Conservation (phyloP, 2,329 filamentous ascomycete species). For the Fusarium globosum region DNA sequence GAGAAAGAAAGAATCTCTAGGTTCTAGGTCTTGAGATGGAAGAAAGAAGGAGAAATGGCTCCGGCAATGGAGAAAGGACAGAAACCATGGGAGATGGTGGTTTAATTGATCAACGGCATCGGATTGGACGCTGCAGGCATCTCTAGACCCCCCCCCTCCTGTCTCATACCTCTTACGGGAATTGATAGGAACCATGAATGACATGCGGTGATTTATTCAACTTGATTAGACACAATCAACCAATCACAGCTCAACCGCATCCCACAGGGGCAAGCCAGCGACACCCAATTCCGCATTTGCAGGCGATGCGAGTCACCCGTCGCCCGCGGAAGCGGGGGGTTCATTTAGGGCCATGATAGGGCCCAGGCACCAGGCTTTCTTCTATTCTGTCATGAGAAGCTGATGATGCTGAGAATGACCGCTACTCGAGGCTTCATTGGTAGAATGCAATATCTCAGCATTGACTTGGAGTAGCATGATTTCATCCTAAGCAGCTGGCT, state of each 20-base stretch:
- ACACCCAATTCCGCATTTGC: conserved; percentile 18
- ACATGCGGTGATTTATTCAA: conserved; percentile 41
- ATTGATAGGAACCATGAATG: conserved; percentile 37
- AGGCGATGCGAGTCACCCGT: conserved; percentile 65
- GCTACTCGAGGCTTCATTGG: background rate
- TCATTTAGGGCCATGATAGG: conserved; percentile 6
- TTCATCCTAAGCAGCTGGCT: background rate
- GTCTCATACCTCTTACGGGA: conserved; percentile 11
- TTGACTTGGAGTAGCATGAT: background rate
- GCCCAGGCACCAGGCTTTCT: background rate
- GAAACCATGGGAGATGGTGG: conserved; percentile 13
- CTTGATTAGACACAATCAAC: conserved; percentile 17
- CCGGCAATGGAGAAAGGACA: background rate
- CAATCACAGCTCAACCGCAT: conserved; percentile 50
- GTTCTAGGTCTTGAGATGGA: background rate
- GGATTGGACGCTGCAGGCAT: conserved; percentile 26
- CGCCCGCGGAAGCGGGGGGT: conserved; percentile 22
- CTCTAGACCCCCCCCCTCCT: conserved; percentile 15
- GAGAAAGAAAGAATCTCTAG: background rate
- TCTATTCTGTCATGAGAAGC: background rate
- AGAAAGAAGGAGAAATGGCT: conserved; percentile 9
- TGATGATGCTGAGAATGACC: conserved; percentile 2
- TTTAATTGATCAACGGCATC: conserved; percentile 15
- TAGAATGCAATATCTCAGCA: background rate
- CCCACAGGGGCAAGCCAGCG: conserved; percentile 42